Evolutionary conservation across 208 protist genomes (phyloP).

Genomic region (Trypanosoma rangeli): DNA sequence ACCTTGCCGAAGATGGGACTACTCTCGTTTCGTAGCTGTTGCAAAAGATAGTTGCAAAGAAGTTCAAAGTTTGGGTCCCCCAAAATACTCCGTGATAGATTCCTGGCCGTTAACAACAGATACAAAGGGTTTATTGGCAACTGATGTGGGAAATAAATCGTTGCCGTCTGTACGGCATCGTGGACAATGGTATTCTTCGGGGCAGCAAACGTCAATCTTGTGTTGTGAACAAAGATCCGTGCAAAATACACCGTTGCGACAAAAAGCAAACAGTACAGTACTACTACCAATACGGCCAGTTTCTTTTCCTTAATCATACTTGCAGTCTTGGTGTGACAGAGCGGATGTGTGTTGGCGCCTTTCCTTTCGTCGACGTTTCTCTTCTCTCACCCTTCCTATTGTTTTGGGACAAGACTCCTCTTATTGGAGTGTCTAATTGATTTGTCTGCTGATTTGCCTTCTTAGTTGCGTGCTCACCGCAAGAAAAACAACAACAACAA

Average conservation of each 20-base stretch:
- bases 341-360: not conserved
- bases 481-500: constrained; percentile 2
- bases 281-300: constrained; percentile 22
- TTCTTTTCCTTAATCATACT: constrained; percentile 20
- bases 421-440: not conserved
- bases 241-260: constrained; percentile 6
- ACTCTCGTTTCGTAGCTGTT: constrained; percentile 10
- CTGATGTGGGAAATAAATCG: constrained; percentile 15
- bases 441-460: too few species aligned
- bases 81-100: constrained; percentile 14
- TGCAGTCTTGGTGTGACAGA: not conserved
- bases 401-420: not conserved
- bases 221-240: constrained; percentile 20
- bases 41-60: constrained; percentile 9
- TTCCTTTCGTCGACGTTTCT: not conserved
- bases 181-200: constrained; percentile 22
- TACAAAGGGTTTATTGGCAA: constrained; percentile 14
- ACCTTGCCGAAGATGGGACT: constrained; percentile 18
- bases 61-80: constrained; percentile 11
- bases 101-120: constrained; percentile 11
- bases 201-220: constrained; percentile 6
- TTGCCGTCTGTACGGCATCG: not conserved
- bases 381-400: not conserved
- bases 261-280: constrained; percentile 15
- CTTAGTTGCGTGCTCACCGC: too few species aligned